These are phyloP conservation scores for Sparassis latifolia DNA, from an alignment of 1,284 basidiomycete species.

Conservation along the genomic window DNA sequence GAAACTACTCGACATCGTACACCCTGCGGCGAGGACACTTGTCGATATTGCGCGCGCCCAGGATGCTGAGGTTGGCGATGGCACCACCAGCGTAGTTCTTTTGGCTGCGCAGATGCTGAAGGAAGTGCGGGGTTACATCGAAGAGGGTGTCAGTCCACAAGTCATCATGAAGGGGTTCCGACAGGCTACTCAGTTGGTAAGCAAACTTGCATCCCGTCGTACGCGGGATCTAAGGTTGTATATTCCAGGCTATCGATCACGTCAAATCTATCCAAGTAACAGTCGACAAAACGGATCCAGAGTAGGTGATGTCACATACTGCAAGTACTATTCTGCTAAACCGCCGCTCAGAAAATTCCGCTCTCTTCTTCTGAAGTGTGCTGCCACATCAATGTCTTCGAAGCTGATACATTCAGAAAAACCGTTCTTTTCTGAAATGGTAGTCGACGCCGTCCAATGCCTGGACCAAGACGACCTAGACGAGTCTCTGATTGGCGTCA, in stretches of 20 bases:
- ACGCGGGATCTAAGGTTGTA: neutral
- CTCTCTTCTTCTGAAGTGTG: constrained; percentile 92
- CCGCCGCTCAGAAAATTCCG: constrained; percentile 70
- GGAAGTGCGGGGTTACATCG: constrained; percentile 87
- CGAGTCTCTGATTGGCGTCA: constrained; percentile 95
- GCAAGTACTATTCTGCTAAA: neutral
- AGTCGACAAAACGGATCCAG: constrained; percentile 87
- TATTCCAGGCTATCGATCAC: constrained; percentile 68
- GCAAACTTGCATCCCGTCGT: constrained; percentile 18
- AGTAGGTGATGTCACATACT: constrained; percentile 44
- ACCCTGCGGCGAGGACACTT: constrained; percentile 93
- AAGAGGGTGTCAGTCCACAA: constrained; percentile 97
- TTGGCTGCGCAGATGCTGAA: constrained; percentile 94
- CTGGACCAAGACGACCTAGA: constrained; percentile 94
- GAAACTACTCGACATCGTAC: constrained; percentile 95
- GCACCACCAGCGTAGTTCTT: constrained; percentile 93
- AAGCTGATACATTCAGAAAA: constrained; percentile 99
- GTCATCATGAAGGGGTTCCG: constrained; percentile 97
- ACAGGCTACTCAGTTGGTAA: constrained; percentile 81
- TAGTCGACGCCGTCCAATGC: constrained; percentile 92
- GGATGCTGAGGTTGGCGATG: constrained; percentile 98
- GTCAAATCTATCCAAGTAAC: constrained; percentile 89
- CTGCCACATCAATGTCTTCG: constrained; percentile 98
- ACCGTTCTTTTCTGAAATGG: constrained; percentile 99
- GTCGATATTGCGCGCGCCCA: constrained; percentile 98